Evolutionary conservation across 2,329 filamentous ascomycete species (phyloP).

Genomic region (Didymella glomerata): DNA sequence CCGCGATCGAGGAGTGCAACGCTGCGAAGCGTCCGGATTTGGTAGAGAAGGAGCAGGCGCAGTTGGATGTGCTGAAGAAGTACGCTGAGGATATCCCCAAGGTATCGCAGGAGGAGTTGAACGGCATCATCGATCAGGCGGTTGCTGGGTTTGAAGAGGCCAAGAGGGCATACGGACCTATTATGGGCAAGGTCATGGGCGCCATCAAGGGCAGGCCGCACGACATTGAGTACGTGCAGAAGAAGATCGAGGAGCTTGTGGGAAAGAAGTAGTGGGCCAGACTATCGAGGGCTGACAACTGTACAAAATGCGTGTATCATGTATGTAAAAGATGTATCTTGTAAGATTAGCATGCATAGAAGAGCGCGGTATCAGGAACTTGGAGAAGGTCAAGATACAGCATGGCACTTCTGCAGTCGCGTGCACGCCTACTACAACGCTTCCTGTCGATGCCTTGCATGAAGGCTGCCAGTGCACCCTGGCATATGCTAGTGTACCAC

Average conservation of each 20-base stretch:
- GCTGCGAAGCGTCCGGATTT: constrained; percentile 72
- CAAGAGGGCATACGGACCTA: constrained; percentile 64
- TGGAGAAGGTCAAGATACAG: too few relatives aligned
- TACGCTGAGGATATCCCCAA: constrained; percentile 69
- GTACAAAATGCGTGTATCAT: constrained; percentile 7
- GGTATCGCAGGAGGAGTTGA: constrained; percentile 67
- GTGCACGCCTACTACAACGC: not conserved
- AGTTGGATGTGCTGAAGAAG: constrained; percentile 71
- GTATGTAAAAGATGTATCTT: constrained; percentile 8
- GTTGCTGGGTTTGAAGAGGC: constrained; percentile 62
- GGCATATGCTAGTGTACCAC: constrained; percentile 1
- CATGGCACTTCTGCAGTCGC: not conserved
- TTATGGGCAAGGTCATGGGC: constrained; percentile 67
- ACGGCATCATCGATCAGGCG: constrained; percentile 60
- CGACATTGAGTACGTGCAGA: constrained; percentile 68
- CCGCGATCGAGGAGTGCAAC: constrained; percentile 70
- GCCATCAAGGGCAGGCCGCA: constrained; percentile 70
- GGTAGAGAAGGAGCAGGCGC: constrained; percentile 72
- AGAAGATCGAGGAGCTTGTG: constrained; percentile 63
- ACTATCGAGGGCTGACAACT: not conserved
- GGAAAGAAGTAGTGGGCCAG: constrained; percentile 27
- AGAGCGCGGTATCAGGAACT: too few relatives aligned
- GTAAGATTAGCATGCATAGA: constrained; percentile 9
- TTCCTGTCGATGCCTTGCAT: not conserved
- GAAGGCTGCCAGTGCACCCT: not conserved